These are phyloP conservation scores for Salisapilia sapeloensis DNA, from an alignment of 352 stramenopile species.

Conservation along the genomic window DNA sequence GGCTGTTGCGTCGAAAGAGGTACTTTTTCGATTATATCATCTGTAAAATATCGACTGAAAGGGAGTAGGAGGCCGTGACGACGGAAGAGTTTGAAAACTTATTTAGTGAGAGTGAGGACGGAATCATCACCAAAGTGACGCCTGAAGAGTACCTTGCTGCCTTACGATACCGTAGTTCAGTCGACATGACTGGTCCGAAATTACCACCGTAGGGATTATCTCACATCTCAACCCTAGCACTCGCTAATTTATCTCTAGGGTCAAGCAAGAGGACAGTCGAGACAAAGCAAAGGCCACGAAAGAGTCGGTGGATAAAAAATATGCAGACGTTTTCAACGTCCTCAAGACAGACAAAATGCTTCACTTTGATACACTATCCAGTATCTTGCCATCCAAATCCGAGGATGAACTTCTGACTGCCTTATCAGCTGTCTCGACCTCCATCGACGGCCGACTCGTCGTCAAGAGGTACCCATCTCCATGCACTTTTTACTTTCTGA, in stretches of 20 bases:
- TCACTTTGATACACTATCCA: constrained; percentile 22
- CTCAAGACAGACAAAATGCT: constrained; percentile 15
- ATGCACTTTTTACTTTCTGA: neutral
- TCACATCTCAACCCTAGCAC: no score
- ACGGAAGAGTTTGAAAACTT: constrained; percentile 70
- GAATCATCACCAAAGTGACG: constrained; percentile 50
- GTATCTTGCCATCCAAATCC: constrained; percentile 14
- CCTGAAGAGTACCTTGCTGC: constrained; percentile 53
- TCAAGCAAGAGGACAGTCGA: no score
- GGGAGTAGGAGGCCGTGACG: constrained; percentile 10
- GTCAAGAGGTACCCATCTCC: constrained; percentile 13
- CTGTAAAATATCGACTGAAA: constrained; percentile 5
- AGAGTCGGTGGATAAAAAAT: neutral
- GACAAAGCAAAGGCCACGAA: no score
- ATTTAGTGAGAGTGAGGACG: constrained; percentile 69
- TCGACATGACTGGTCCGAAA: constrained; percentile 6
- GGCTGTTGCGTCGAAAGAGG: constrained; percentile 44
- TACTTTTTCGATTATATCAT: constrained; percentile 7
- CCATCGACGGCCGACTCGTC: constrained; percentile 20
- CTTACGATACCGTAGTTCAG: constrained; percentile 40
- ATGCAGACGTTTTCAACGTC: constrained; percentile 3
- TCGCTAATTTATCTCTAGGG: no score
- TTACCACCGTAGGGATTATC: no score
- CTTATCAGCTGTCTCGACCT: constrained; percentile 20
- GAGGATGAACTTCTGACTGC: constrained; percentile 21